Percentiles rank a stretch among this genome's conserved stretches.
phyloP scores from a whole-genome alignment of 148 eudicot species.

The Rhododendron kiyosumense region DNA sequence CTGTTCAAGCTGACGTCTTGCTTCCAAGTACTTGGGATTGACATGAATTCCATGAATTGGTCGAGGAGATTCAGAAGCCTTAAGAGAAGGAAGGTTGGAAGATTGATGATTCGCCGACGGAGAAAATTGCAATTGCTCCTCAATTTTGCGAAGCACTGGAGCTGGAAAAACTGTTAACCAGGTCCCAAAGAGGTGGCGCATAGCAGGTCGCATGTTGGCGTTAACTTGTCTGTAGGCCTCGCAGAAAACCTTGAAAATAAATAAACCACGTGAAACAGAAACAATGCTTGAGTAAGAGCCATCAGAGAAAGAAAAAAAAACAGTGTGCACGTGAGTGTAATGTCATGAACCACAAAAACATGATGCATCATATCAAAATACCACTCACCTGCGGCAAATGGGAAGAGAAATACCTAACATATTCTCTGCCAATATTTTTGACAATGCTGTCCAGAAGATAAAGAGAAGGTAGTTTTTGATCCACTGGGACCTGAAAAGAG shows the following conservation, averaged over 20 bases:
- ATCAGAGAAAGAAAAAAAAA: not conserved
- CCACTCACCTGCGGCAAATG: conserved; percentile 78
- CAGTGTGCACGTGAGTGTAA: not conserved
- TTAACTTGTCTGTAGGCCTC: conserved; percentile 75
- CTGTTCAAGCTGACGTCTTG: conserved; percentile 61
- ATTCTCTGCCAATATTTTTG: conserved; percentile 88
- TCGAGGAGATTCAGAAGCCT: conserved; percentile 86
- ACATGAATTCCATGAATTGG: conserved; percentile 94
- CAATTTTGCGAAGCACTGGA: conserved; percentile 69
- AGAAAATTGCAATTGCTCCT: conserved; percentile 61
- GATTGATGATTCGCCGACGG: conserved; percentile 50
- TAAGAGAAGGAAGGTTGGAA: conserved; percentile 37
- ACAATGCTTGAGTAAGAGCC: not conserved
- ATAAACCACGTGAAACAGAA: not conserved
- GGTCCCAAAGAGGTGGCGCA: conserved; percentile 88
- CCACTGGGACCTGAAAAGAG: conserved; percentile 71
- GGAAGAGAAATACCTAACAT: conserved; percentile 61
- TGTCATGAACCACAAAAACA: not conserved
- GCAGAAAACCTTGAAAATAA: conserved; percentile 58
- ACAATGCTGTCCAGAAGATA: conserved; percentile 97
- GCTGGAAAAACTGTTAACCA: conserved; percentile 85
- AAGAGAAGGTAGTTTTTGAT: conserved; percentile 84
- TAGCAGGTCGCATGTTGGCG: conserved; percentile 58
- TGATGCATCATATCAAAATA: not conserved
- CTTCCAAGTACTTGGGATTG: conserved; percentile 92